Base-by-base conservation (phyloP, 441 rosid species). In the Syzygium syzygioides region DNA sequence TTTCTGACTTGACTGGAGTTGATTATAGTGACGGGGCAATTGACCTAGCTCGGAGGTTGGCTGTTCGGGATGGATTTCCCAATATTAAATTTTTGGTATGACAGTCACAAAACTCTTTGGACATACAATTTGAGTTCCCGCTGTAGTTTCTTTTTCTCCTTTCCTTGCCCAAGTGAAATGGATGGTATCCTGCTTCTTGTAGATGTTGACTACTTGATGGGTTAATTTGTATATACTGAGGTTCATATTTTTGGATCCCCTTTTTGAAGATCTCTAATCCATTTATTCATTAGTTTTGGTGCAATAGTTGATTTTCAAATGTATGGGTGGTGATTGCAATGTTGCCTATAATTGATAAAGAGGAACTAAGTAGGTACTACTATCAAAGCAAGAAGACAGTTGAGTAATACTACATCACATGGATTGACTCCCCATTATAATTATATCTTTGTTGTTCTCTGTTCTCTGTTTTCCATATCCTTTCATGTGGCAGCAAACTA, bases 21-120 rank as follows among this genome's bases (percentile, higher is more conserved):
- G 98, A 98, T 90, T 98, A 98, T 83, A 96, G 98, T 89, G 99
- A 98, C 93, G 96, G 96, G 54, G 99, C 98, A 11, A 91, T 97
- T 86, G 93, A 94, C 91, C 99, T 98, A 59, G 98, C 99, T 52
- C 95, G 91, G 89, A 95, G 94, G 89, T 95, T 98, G 90, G 96
- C 98, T 91, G 91, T 92, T 86, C 96, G 98, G 88, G 95, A 95
- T 93, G 98, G 99, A 60, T 94, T 90, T 92, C 92, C 96, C 60
- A 88, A 90, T 91, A 93, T 98, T 79, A 91, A 94, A 59, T 97
- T 97, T 91, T 86, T 95, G 98, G 98, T 97, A 96, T 86, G 94
- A 85, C n/a, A 45, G 50, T 85, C n/a, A 28, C 50, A 85, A 23
- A 54, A 55, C 66, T 14, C 59, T 85, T 34, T 76, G 83, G 83